Evolutionary conservation across 768 basidiomycete species (phyloP), one percentile per base, ranked within the genome.

Genomic region (Leucocoprinus birnbaumii): DNA sequence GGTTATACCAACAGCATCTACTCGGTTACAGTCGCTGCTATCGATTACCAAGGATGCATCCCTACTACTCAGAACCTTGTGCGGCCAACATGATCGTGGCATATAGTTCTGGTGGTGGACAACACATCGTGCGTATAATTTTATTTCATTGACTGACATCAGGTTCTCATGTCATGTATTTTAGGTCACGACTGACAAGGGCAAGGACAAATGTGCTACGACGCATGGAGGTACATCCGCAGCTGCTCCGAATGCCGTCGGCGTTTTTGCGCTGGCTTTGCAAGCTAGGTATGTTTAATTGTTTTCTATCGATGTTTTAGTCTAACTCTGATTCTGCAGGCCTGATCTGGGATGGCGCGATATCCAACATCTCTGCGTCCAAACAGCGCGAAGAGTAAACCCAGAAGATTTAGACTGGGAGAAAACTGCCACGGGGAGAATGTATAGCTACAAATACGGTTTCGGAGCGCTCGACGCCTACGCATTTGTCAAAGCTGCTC

Each of bases 1-100:
- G 97, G 97, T 6, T 99, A 99, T 68, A 99, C 97, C 11, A 99
- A 99, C 67, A 92, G 89, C 63, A 95, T 98, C 56, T 98, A 92
- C 71, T 92, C 91, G 6, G 85, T 99, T 41, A 99, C 97, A 0
- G 93, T 99, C 25, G 87, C 94, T n/a, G 92, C 97, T 0, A 79
- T 98, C 56, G 97, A 98, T 64, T 84, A 87, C 68, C 91, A 91
- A 66, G 94, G 14, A 71, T 94, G 27, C 97, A 97, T 65, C 97
- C 97, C 13, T 93, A 91, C 66, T 98, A 99, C 63, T 98, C 96
- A 3, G 97, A 99, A 69, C 74, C 93, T n/a, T 99, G 97, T 64
- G 87, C 96, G 5, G 97, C 97, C 2, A 98, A 98, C 70, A 86
- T 99, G 85, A 78, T 98, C 51, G 96, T 96, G 5, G 91, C 96